phyloP scores from a whole-genome alignment of 2,329 filamentous ascomycete species.

The Aspergillus fijiensis region DNA sequence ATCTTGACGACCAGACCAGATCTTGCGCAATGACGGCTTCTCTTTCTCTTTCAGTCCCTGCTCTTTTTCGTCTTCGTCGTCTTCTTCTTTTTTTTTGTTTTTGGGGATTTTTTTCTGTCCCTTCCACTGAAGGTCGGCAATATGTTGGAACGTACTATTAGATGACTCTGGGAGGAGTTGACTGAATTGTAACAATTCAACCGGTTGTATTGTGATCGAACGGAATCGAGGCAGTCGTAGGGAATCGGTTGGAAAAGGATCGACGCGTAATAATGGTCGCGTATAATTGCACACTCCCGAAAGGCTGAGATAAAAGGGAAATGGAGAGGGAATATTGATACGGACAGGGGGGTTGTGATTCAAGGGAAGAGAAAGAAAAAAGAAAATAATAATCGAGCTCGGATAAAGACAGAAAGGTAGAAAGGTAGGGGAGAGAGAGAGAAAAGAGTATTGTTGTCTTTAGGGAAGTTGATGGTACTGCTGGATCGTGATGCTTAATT shows the following conservation, averaged over 20 bases:
- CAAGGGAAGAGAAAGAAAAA: not conserved
- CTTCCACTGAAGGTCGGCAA: conserved; percentile 6
- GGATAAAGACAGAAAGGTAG: too few species aligned
- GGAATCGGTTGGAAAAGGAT: conserved; percentile 12
- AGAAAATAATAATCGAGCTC: conserved; percentile 13
- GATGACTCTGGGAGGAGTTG: conserved; percentile 9
- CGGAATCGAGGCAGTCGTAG: not conserved
- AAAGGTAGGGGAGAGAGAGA: not conserved
- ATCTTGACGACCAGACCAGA: not conserved
- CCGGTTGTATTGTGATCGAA: not conserved
- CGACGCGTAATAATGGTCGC: conserved; percentile 18
- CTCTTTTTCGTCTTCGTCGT: not conserved
- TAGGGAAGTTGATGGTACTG: conserved; percentile 17
- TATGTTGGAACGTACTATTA: conserved; percentile 24
- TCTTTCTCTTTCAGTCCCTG: not conserved
- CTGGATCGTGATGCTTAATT: conserved; percentile 41
- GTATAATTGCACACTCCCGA: conserved; percentile 1
- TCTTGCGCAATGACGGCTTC: not conserved
- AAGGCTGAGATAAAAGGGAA: not conserved
- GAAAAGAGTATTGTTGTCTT: not conserved
- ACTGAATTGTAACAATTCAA: not conserved
- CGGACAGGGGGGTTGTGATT: not conserved
- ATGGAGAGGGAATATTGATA: not conserved
- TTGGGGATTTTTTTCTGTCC: not conserved
- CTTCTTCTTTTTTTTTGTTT: not conserved